Evolutionary conservation across 768 basidiomycete species (phyloP), one percentile per base, ranked within the genome.

Genomic region (Neoboletus magnificus): DNA sequence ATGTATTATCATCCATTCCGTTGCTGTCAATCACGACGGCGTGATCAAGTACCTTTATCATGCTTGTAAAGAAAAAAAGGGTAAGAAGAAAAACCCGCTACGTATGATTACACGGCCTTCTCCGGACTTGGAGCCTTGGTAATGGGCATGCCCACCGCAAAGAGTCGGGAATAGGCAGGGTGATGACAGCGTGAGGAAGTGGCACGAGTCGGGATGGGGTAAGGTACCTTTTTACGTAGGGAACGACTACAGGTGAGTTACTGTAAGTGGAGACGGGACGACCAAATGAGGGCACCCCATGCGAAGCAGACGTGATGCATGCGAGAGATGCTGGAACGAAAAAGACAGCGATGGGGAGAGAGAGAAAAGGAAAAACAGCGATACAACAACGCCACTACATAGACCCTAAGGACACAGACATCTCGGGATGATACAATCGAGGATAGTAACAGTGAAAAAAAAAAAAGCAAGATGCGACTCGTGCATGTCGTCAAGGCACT

Each of bases 401-500:
- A 25, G 12, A 47, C 5, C 5, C 32, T 33, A 49, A 33, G 11
- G 45, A 50, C 22, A 48, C 23, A 4, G 48, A 25, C 20, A 23
- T 23, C 27, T 42, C 25, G 20, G 22, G 32, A 33, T n/a, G 49
- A 52, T 45, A 50, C 41, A 43, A 29, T 11, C 50, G 20, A 32
- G 12, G 20, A 32, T 5, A 33, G 10, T 27, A n/a, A 13, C 23
- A 20, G 6, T 15, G 11, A 15, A 13, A 40, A 27, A 32, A 20
- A 6, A 10, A 27, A 13, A n/a, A 48, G 20, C 22, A 27, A 25
- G 12, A 32, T 5, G 7, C 29, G 11, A 50, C 49, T 35, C 51
- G 25, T 6, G 12, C 20, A 23, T 13, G 20, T 22, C 11, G n/a
- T 50, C 36, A 63, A 2, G 54, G 59, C 16, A 63, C 58, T 5